Percentiles rank a stretch among this genome's conserved stretches.
phyloP scores from a whole-genome alignment of 2,329 filamentous ascomycete genomes.

The Fonsecaea erecta region DNA sequence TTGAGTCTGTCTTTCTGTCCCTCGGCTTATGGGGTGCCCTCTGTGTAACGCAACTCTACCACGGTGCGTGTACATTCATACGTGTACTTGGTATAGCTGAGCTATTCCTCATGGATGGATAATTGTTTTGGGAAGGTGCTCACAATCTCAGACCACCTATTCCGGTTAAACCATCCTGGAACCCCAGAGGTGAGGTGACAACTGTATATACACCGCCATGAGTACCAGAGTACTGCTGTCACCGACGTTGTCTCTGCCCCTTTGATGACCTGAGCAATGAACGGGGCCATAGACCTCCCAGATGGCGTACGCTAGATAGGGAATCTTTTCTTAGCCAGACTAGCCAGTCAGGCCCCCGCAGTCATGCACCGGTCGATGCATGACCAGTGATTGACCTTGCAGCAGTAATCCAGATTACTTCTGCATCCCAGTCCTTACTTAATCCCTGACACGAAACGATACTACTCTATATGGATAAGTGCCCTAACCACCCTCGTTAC shows the following conservation, averaged over 20 bases:
- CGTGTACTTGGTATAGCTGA: background rate
- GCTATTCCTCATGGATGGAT: slow-evolving; percentile 5
- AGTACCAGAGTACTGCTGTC: background rate
- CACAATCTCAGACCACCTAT: background rate
- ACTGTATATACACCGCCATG: background rate
- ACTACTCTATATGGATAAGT: background rate
- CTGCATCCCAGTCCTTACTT: slow-evolving; percentile 7
- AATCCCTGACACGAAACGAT: background rate
- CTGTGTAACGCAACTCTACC: slow-evolving; percentile 14
- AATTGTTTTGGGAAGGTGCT: slow-evolving; percentile 13
- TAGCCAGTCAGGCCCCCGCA: background rate
- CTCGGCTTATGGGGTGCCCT: no score
- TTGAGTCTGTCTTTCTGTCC: no score
- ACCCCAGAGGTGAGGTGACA: background rate
- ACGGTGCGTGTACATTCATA: background rate
- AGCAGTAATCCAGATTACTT: background rate
- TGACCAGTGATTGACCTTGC: background rate
- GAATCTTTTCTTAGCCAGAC: background rate
- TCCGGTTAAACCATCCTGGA: slow-evolving; percentile 4
- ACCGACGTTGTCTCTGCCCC: background rate
- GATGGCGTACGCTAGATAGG: no score
- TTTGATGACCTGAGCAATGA: background rate
- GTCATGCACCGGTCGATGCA: background rate
- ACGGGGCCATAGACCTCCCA: background rate
- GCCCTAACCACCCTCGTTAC: background rate